Conservation (phyloP, 805 yeast species). For the Pichia insulana region DNA sequence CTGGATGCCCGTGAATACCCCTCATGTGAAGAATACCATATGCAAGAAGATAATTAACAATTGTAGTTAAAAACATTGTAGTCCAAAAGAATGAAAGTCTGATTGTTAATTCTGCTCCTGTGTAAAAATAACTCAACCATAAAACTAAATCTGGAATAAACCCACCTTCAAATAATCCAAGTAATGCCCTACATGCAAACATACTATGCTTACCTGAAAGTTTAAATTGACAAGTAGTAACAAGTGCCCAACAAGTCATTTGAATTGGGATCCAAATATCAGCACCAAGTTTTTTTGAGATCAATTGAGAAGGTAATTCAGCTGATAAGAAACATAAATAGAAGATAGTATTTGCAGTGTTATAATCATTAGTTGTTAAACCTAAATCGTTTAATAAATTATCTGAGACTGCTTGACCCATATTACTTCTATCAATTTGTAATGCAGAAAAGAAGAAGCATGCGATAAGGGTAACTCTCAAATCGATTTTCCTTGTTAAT, state of each 20-base stretch:
- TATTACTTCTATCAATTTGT: slow-evolving; percentile 49
- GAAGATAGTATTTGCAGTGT: slow-evolving; percentile 48
- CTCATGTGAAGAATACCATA: slow-evolving; percentile 44
- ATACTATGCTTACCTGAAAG: slow-evolving; percentile 35
- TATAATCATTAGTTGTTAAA: slow-evolving; percentile 47
- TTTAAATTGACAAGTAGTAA: slow-evolving; percentile 42
- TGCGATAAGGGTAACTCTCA: slow-evolving; percentile 48
- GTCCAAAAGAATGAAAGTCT: slow-evolving; percentile 54
- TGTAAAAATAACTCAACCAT: slow-evolving; percentile 61
- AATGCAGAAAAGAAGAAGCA: slow-evolving; percentile 50
- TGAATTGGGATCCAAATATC: slow-evolving; percentile 55
- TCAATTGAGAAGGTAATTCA: slow-evolving; percentile 57
- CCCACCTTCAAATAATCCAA: slow-evolving; percentile 57
- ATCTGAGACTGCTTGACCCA: slow-evolving; percentile 47
- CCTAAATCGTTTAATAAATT: slow-evolving; percentile 42
- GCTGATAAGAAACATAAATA: slow-evolving; percentile 42
- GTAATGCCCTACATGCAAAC: slow-evolving; percentile 37
- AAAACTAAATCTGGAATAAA: slow-evolving; percentile 55
- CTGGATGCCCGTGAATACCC: slow-evolving; percentile 36
- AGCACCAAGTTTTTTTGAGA: slow-evolving; percentile 55
- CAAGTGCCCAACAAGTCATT: slow-evolving; percentile 45
- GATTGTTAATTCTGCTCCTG: slow-evolving; percentile 46
- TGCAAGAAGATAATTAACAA: slow-evolving; percentile 35
- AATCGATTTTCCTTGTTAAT: slow-evolving; percentile 43
- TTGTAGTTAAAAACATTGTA: slow-evolving; percentile 40